These are phyloP conservation scores for Amborella trichopoda DNA, from an alignment of 164 flowering plant genomes.

Conservation along the genomic window DNA sequence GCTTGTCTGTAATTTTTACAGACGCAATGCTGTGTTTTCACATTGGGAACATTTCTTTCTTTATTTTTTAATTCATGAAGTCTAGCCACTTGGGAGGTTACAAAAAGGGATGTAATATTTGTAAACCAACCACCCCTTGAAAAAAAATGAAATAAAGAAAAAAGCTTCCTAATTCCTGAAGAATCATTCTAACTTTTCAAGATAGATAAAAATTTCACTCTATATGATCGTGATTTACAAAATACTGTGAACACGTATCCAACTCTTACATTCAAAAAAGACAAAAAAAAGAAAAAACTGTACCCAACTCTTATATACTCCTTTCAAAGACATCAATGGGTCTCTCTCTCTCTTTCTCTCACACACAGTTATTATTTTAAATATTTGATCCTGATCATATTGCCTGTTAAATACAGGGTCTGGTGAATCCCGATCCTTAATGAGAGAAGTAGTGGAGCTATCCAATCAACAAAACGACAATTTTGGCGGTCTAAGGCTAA, in stretches of 20 bases:
- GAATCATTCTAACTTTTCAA: too few relatives aligned
- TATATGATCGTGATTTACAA: not conserved
- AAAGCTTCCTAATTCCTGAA: too few relatives aligned
- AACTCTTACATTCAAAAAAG: not conserved
- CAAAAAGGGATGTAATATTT: too few relatives aligned
- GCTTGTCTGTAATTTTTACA: too few relatives aligned
- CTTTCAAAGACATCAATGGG: not conserved
- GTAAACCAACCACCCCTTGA: too few relatives aligned
- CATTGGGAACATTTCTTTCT: too few relatives aligned
- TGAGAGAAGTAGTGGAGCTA: slow-evolving; percentile 37
- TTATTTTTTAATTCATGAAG: too few relatives aligned
- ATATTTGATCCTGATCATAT: not conserved
- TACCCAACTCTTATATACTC: not conserved
- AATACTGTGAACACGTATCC: not conserved
- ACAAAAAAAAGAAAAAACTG: not conserved
- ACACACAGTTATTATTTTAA: not conserved
- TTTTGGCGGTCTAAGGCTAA: slow-evolving; percentile 35
- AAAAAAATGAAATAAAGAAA: too few relatives aligned
- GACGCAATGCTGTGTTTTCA: too few relatives aligned
- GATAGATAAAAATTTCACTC: too few relatives aligned
- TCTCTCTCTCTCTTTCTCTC: not conserved
- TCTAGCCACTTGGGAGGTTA: too few relatives aligned
- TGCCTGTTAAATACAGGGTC: slow-evolving; percentile 44
- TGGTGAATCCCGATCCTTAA: slow-evolving; percentile 78
- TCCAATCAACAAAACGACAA: slow-evolving; percentile 20